Evolutionary conservation across 768 basidiomycete species (phyloP).

Genomic region (Leccinum subgranulosum): DNA sequence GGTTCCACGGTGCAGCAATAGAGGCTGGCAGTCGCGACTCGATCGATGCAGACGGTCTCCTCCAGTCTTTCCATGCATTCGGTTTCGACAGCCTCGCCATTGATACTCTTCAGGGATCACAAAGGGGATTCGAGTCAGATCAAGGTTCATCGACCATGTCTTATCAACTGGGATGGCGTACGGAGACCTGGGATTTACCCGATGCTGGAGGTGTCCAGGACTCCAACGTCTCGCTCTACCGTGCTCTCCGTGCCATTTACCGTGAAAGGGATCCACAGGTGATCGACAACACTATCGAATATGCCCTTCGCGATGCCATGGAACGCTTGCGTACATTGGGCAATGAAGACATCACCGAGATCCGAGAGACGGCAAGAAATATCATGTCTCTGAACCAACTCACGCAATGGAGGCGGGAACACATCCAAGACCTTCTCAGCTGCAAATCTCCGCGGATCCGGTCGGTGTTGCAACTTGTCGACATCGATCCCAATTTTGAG

Average conservation of each 20-base stretch:
- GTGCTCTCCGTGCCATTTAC: slow-evolving; percentile 76
- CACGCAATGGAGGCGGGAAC: slow-evolving; percentile 52
- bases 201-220: slow-evolving; percentile 44
- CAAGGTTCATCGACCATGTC: slow-evolving; percentile 46
- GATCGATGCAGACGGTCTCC: slow-evolving; percentile 57
- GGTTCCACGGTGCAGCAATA: slow-evolving; percentile 81
- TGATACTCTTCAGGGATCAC: slow-evolving; percentile 49
- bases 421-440: slow-evolving; percentile 26
- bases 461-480: slow-evolving; percentile 42
- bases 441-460: slow-evolving; percentile 32
- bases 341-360: slow-evolving; percentile 76
- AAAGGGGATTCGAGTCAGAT: slow-evolving; percentile 29
- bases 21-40: slow-evolving; percentile 53
- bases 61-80: slow-evolving; percentile 81
- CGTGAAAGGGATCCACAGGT: slow-evolving; percentile 60
- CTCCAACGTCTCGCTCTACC: slow-evolving; percentile 65
- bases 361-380: slow-evolving; percentile 63
- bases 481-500: slow-evolving; percentile 62
- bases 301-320: slow-evolving; percentile 58
- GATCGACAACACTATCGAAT: slow-evolving; percentile 49
- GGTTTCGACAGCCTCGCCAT: slow-evolving; percentile 91
- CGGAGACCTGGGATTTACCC: slow-evolving; percentile 93
- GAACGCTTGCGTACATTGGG: slow-evolving; percentile 60
- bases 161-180: slow-evolving; percentile 90
- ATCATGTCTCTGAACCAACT: slow-evolving; percentile 84